A percentile compares a stretch with the other conserved stretches of the same genome.
These are phyloP conservation scores for Abelmoschus esculentus DNA, from an alignment of 345 rosid species.

Conservation along the genomic window DNA sequence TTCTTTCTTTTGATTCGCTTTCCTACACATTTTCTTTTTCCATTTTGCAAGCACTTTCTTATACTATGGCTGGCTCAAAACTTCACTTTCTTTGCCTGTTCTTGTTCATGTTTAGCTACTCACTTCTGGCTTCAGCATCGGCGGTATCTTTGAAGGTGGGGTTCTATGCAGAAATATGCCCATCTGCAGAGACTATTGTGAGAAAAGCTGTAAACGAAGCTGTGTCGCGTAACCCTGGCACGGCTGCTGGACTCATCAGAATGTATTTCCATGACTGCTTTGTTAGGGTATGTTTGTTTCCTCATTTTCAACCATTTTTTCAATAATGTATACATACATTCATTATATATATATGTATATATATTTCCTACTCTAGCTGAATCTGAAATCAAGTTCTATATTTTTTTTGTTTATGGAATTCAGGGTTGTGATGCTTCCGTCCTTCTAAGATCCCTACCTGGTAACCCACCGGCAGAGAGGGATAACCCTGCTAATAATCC, in stretches of 20 bases:
- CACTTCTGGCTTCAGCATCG: neutral
- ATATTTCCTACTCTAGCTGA: too few species aligned
- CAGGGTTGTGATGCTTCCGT: constrained; percentile 28
- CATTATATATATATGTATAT: neutral
- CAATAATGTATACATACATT: neutral
- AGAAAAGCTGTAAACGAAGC: constrained; percentile 19
- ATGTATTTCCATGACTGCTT: constrained; percentile 26
- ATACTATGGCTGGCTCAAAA: neutral
- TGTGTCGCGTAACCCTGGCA: constrained; percentile 12
- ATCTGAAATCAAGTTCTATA: too few species aligned
- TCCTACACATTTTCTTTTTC: too few species aligned
- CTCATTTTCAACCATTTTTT: neutral
- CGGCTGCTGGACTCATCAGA: constrained; percentile 30
- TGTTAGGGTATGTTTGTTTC: constrained; percentile 4
- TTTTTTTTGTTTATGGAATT: neutral
- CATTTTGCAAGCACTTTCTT: neutral
- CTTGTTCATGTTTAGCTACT: neutral
- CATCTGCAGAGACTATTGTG: constrained; percentile 17
- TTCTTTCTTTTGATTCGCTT: too few species aligned
- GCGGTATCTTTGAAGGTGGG: constrained; percentile 18
- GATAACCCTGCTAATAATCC: constrained; percentile 32
- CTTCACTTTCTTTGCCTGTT: neutral
- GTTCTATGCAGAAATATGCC: constrained; percentile 21
- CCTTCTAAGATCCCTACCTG: constrained; percentile 23
- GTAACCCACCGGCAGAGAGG: constrained; percentile 24